A percentile compares a stretch with the other conserved stretches of the same genome.
phyloP scores from a whole-genome alignment of 495 filamentous ascomycete species.

The Aspergillus mulundensis region DNA sequence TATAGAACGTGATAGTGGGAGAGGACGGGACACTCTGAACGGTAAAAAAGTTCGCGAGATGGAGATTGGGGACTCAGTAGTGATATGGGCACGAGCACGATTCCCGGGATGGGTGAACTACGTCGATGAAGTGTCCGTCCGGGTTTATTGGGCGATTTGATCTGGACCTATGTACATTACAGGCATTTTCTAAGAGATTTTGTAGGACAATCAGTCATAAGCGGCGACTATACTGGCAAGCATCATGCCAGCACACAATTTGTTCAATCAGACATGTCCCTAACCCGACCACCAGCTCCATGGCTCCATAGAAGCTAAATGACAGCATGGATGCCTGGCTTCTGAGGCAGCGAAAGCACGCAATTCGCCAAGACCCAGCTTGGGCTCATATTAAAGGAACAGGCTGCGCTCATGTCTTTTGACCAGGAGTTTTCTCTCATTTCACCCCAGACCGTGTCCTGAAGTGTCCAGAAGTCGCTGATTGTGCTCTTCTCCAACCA shows the following conservation, averaged over 20 bases:
- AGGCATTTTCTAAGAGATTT: too few relatives aligned
- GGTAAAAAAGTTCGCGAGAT: constrained; percentile 54
- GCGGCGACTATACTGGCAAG: too few relatives aligned
- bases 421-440: constrained; percentile 7
- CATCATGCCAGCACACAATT: too few relatives aligned
- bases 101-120: constrained; percentile 61
- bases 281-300: too few relatives aligned
- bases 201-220: too few relatives aligned
- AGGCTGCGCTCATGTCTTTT: constrained; percentile 13
- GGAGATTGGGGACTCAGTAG: constrained; percentile 60
- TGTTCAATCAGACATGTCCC: too few relatives aligned
- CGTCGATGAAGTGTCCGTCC: constrained; percentile 52
- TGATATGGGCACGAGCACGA: constrained; percentile 59
- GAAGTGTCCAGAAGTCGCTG: background rate
- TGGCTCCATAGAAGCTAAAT: too few relatives aligned
- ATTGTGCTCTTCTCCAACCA: background rate
- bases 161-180: background rate
- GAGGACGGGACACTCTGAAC: constrained; percentile 52
- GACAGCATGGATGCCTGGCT: background rate
- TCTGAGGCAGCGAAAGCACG: constrained; percentile 28
- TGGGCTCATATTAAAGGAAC: constrained; percentile 30
- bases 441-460: background rate
- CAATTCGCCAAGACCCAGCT: constrained; percentile 37
- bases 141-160: constrained; percentile 62
- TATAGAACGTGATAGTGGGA: constrained; percentile 37